Conservation (phyloP, 2,329 filamentous ascomycete species). For the Talaromyces sp. region DNA sequence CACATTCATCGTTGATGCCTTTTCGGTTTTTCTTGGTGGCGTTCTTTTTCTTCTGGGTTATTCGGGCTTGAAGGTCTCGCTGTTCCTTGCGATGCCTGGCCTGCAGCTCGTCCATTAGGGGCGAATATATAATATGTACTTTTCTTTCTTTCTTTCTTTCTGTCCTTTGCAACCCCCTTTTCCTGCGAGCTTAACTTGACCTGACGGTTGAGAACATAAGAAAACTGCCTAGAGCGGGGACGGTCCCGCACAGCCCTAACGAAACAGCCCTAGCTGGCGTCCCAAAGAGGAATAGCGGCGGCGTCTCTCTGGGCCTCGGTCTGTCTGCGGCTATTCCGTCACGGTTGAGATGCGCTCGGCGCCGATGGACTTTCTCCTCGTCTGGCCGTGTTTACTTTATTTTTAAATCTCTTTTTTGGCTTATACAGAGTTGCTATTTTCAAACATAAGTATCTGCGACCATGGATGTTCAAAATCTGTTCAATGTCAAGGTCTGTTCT, state of each 20-base stretch:
- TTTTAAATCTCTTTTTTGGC: background rate
- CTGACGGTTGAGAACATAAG: constrained; percentile 8
- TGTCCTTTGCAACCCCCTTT: background rate
- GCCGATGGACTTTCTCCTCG: background rate
- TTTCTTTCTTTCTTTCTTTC: background rate
- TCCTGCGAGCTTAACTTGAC: background rate
- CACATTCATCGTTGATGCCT: constrained; percentile 65
- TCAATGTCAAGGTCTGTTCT: constrained; percentile 53
- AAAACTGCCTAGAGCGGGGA: constrained; percentile 9
- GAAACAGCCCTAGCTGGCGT: constrained; percentile 21
- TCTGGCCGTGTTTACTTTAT: constrained; percentile 2
- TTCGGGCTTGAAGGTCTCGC: constrained; percentile 75
- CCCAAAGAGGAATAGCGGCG: constrained; percentile 18
- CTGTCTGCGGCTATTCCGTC: background rate
- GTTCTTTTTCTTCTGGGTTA: constrained; percentile 95
- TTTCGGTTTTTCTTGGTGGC: constrained; percentile 77
- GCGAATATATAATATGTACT: background rate
- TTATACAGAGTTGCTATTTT: background rate
- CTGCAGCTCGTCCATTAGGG: constrained; percentile 68
- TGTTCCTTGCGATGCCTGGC: constrained; percentile 82
- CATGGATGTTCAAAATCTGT: constrained; percentile 55
- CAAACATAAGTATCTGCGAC: background rate
- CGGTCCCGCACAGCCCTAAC: constrained; percentile 28
- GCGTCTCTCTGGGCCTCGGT: background rate
- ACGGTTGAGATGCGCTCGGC: background rate